Evolutionary conservation across 768 basidiomycete species (phyloP).

Genomic region (Nidularia pulvinata): DNA sequence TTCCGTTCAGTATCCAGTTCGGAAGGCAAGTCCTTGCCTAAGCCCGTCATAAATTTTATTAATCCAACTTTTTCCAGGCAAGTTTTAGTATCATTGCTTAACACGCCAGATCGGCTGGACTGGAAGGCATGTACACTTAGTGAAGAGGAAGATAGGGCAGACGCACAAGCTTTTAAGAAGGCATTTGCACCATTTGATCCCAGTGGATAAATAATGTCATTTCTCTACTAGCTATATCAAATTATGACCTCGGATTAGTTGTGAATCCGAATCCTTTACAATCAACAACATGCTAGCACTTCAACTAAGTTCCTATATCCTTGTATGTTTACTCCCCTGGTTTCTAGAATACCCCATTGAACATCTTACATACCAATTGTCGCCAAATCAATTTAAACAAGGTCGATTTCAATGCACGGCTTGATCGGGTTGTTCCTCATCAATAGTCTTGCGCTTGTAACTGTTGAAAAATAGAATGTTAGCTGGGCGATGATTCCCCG

Average conservation of each 20-base stretch:
- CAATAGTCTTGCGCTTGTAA: constrained; percentile 15
- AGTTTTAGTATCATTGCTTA: constrained; percentile 77
- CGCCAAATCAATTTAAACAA: too few species aligned
- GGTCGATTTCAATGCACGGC: constrained; percentile 4
- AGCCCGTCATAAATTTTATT: not conserved
- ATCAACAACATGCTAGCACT: too few species aligned
- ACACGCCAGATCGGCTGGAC: constrained; percentile 77
- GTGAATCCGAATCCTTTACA: too few species aligned
- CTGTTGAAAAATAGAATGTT: constrained; percentile 9
- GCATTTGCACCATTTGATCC: constrained; percentile 82
- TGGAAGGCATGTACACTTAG: constrained; percentile 89
- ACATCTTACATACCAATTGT: too few species aligned
- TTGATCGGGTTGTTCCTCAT: constrained; percentile 13
- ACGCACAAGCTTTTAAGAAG: constrained; percentile 81
- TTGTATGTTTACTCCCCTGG: too few species aligned
- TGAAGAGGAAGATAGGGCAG: constrained; percentile 85
- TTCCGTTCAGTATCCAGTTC: constrained; percentile 90
- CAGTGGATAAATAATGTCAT: not conserved
- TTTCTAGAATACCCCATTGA: too few species aligned
- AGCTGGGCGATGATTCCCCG: not conserved
- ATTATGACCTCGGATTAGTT: too few species aligned
- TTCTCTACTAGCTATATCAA: not conserved
- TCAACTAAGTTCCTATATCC: too few species aligned
- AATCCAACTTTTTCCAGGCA: constrained; percentile 46
- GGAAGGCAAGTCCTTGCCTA: constrained; percentile 64